Percentiles rank a stretch among this genome's conserved stretches.
These are phyloP conservation scores for Quercus alba DNA, from an alignment of 306 rosid species.

Conservation along the genomic window DNA sequence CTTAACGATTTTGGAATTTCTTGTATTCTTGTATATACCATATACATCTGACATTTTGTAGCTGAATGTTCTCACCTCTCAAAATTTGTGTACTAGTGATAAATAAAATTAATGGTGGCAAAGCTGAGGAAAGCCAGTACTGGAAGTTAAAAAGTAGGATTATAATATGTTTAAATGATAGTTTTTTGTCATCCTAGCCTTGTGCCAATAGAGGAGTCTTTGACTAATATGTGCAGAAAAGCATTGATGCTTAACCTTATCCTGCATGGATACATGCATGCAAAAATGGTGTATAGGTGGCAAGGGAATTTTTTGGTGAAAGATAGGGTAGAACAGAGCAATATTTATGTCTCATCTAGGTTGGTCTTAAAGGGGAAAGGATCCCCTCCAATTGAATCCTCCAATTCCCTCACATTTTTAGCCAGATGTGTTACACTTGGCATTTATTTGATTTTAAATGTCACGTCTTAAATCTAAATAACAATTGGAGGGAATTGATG, in stretches of 20 bases:
- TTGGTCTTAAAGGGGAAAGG: neutral
- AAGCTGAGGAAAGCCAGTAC: too few relatives aligned
- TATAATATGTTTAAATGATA: neutral
- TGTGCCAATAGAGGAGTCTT: neutral
- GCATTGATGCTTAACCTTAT: neutral
- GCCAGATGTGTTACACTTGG: too few relatives aligned
- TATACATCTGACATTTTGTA: neutral
- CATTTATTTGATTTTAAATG: too few relatives aligned
- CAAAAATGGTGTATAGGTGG: neutral
- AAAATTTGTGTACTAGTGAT: too few relatives aligned
- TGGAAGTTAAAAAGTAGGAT: neutral
- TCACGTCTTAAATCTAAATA: too few relatives aligned
- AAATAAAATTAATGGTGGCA: too few relatives aligned
- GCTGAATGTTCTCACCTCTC: neutral
- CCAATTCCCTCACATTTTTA: too few relatives aligned
- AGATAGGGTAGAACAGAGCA: neutral
- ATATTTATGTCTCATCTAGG: neutral
- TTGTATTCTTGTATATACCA: neutral
- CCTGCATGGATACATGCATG: neutral
- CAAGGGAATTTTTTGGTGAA: neutral
- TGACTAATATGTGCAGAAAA: neutral
- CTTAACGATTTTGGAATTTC: too few relatives aligned
- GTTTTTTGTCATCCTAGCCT: neutral
- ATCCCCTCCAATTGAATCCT: too few relatives aligned
- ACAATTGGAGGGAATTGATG: too few relatives aligned